phyloP scores from a whole-genome alignment of 495 filamentous ascomycete species.

The Penicillium fimorum region DNA sequence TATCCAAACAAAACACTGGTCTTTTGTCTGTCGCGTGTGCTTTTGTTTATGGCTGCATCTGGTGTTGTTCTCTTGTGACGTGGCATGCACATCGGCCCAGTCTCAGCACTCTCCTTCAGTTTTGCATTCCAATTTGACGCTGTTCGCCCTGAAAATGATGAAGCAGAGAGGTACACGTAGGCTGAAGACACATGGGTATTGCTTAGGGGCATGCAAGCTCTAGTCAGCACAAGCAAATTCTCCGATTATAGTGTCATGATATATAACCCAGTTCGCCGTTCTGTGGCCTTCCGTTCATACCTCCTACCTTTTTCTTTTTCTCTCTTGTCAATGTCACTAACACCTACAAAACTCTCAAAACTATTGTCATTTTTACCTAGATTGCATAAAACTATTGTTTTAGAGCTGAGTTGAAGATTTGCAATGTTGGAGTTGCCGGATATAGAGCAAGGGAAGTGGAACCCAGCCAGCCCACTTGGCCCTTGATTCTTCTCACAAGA shows the following conservation, averaged over 20 bases:
- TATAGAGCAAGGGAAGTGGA: background rate
- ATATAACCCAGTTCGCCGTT: conserved; percentile 15
- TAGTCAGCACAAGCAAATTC: conserved; percentile 10
- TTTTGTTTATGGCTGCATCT: conserved; percentile 25
- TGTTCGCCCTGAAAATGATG: conserved; percentile 11
- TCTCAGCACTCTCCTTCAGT: conserved; percentile 25
- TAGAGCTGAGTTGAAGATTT: background rate
- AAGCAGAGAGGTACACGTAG: conserved; percentile 40
- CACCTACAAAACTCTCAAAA: background rate
- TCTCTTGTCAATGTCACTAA: background rate
- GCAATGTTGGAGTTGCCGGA: background rate
- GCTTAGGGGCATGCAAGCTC: background rate
- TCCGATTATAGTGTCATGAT: conserved; percentile 14
- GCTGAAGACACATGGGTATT: conserved; percentile 5
- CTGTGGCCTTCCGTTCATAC: background rate
- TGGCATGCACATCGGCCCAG: conserved; percentile 36
- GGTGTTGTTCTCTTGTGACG: conserved; percentile 38
- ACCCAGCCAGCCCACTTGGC: background rate
- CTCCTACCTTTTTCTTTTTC: background rate
- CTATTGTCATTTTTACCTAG: background rate
- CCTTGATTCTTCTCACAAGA: background rate
- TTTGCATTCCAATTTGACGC: conserved; percentile 23
- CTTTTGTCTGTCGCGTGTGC: background rate
- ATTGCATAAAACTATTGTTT: background rate
- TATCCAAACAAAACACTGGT: background rate